These are phyloP conservation scores for Dendrobium chrysotoxum DNA, from an alignment of 106 monocot species.

Conservation along the genomic window DNA sequence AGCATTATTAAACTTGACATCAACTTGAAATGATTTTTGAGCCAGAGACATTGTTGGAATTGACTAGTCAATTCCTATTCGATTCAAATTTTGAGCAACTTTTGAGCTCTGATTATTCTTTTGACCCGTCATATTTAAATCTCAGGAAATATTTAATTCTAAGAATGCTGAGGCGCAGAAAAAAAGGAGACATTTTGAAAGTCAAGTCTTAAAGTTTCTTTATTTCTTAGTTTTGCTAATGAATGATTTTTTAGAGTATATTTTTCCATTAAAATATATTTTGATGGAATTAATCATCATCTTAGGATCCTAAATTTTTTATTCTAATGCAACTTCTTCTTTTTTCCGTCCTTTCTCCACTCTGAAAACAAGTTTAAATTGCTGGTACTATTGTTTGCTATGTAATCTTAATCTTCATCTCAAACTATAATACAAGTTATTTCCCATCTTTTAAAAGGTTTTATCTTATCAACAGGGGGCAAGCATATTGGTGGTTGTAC, in stretches of 20 bases:
- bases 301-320: background rate
- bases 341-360: background rate
- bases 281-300: background rate
- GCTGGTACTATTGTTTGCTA: background rate
- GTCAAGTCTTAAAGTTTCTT: background rate
- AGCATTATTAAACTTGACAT: no score
- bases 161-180: no score
- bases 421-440: background rate
- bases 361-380: background rate
- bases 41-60: no score
- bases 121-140: no score
- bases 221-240: background rate
- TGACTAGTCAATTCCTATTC: no score
- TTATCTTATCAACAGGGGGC: slow-evolving; percentile 53
- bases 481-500: slow-evolving; percentile 96
- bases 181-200: no score
- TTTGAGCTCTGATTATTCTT: no score
- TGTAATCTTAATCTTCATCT: no score
- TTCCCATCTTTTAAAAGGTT: slow-evolving; percentile 3
- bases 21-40: no score
- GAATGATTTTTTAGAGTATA: background rate
- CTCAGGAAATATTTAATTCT: no score
- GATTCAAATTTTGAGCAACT: no score
- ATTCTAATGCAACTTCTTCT: background rate
- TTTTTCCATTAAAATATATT: background rate